Evolutionary conservation across 352 stramenopile genomes (phyloP).

Genomic region (Phytophthora hibernalis): DNA sequence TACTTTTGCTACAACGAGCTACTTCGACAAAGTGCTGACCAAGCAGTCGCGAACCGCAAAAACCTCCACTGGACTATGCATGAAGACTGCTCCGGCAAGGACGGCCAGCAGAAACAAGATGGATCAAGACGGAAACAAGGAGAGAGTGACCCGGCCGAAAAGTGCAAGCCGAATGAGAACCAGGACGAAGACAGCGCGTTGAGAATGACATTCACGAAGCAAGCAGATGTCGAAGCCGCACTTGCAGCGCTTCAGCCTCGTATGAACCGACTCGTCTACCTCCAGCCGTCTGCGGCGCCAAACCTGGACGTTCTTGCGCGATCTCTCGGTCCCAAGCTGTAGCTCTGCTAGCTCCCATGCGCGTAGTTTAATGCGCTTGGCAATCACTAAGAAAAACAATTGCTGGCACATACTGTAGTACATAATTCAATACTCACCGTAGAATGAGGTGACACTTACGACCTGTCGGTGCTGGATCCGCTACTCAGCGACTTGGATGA

Average conservation of each 20-base stretch:
- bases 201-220: background rate
- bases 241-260: conserved; percentile 34
- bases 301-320: conserved; percentile 34
- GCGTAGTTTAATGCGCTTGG: no score
- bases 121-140: conserved; percentile 2
- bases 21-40: conserved; percentile 31
- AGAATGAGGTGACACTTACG: conserved; percentile 7
- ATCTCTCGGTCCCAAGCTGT: conserved; percentile 33
- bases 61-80: background rate
- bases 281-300: conserved; percentile 23
- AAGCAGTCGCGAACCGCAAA: conserved; percentile 10
- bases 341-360: no score
- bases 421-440: no score
- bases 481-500: conserved; percentile 61
- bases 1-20: conserved; percentile 45
- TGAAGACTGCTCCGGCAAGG: background rate
- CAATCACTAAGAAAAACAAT: conserved; percentile 2
- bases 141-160: background rate
- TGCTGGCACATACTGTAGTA: background rate
- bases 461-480: conserved; percentile 51
- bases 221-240: conserved; percentile 17
- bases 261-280: conserved; percentile 32
- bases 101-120: conserved; percentile 8
- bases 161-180: conserved; percentile 10
- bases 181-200: conserved; percentile 18